Conservation (phyloP, 371 early-diverging fungal species). For the Globomyces sp. region DNA sequence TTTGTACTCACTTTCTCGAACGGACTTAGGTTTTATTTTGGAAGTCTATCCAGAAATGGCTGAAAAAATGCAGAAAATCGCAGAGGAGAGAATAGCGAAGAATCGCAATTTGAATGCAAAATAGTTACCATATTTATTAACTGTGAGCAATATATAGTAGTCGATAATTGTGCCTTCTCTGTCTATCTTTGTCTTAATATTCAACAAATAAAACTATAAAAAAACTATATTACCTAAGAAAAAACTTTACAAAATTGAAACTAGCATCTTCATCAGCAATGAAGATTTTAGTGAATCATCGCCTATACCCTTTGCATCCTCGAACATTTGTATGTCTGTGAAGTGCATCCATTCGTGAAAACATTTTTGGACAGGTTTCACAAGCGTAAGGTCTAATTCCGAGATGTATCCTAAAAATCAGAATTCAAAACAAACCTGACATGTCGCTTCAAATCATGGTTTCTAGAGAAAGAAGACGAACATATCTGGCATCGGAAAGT, state of each 20-base stretch:
- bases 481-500: slow-evolving; percentile 52
- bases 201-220: too few species aligned
- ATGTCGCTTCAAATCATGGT: slow-evolving; percentile 51
- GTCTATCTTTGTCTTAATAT: too few species aligned
- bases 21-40: neutral
- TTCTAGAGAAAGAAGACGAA: slow-evolving; percentile 60
- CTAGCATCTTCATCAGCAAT: too few species aligned
- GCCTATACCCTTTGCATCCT: slow-evolving; percentile 17
- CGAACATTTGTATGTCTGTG: slow-evolving; percentile 31
- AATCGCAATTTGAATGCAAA: too few species aligned
- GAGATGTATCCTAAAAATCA: slow-evolving; percentile 30
- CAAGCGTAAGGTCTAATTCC: slow-evolving; percentile 43
- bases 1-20: slow-evolving; percentile 19
- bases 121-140: too few species aligned
- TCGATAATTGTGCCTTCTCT: too few species aligned
- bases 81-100: slow-evolving; percentile 18
- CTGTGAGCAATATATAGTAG: too few species aligned
- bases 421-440: slow-evolving; percentile 6
- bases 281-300: too few species aligned
- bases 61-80: slow-evolving; percentile 10
- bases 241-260: too few species aligned
- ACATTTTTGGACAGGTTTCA: slow-evolving; percentile 41
- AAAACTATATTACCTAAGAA: too few species aligned
- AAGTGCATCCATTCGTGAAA: slow-evolving; percentile 49
- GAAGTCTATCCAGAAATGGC: slow-evolving; percentile 6